Evolutionary conservation across 164 flowering plant species (phyloP), one percentile per base, ranked within the genome.

Genomic region (Dillenia suffruticosa): DNA sequence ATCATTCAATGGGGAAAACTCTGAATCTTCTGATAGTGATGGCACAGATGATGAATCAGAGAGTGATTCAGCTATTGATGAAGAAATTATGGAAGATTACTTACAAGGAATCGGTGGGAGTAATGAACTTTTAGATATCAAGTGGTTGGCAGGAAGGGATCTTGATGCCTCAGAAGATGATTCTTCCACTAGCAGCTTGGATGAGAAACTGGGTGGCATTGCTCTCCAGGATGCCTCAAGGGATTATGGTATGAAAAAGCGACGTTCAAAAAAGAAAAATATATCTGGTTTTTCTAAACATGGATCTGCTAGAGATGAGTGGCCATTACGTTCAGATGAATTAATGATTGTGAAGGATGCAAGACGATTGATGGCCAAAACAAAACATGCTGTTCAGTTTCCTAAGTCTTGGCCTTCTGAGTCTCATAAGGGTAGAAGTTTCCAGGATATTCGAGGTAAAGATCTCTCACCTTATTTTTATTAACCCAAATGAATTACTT

Each of bases 101-200:
- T 62, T 89, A 60, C 84, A 88, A 67, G 97, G 97, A 54, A 83
- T 92, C 75, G 97, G 97, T 32, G 96, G 97, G 49, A 68, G 72
- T 43, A 68, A 61, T n/a, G 77, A 72, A 57, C 49, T 83, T 19
- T 56, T 82, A 10, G 67, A 85, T 44, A 62, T 80, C 49, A 77
- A 82, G 67, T 81, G 83, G 85, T 73, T 84, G 76, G 61, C 63
- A 51, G 74, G 66, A 53, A 68, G 63, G 12, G 49, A 19, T 58
- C 63, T 78, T 57, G 74, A 70, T 69, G 76, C n/a, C 13, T 79
- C 79, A 12, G 81, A 77, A 24, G 82, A 72, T 58, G 52, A 64
- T 73, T 77, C 81, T 66, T 78, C 83, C 13, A 66, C 70, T 43
- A 66, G 74, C 63, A 60, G 67, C 64, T 67, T 74, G 62, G 84